Evolutionary conservation across 345 rosid genomes (phyloP), one percentile per base, ranked within the genome.

Genomic region (Aquilaria malaccensis): DNA sequence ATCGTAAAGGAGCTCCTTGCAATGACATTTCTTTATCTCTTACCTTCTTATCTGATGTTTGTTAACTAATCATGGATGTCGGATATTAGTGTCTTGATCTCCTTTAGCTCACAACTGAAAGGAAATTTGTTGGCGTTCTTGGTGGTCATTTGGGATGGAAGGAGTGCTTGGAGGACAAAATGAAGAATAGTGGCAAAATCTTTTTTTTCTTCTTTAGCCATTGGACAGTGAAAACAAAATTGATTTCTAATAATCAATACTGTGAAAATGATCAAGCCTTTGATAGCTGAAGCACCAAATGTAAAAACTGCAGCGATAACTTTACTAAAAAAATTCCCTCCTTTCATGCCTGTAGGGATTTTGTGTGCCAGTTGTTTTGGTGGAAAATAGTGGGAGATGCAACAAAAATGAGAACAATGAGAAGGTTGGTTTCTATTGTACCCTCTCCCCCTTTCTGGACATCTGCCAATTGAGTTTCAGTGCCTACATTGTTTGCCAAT

Each of bases 381-480:
- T 83, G 37, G 96, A 88, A 79, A 88, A 88, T 72, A 88, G 93
- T 49, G 88, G 93, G 63, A 82, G 90, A 80, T 88, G 96, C 86
- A 88, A 68, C 66, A 88, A 85, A 81, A 88, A 88, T 48, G 96
- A 80, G 45, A 67, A 33, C 31, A 88, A 84, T 37, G 93, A 88
- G 74, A 88, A 88, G 93, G 96, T 85, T 64, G 62, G 50, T 47
- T 48, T 13, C 52, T 52, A 22, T 52, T 3, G 1, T 9, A 2
- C 3, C 14, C 9, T 31, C 0, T 47, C 51, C 2, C 52, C 33
- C 30, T 64, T 58, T 60, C 3, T 49, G 41, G 52, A 4, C 59
- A 50, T 33, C 7, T 65, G 14, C 22, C 30, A 41, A 12, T 52
- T 62, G 22, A 56, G 10, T 61, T 10, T 50, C 41, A 52, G 15